These are phyloP conservation scores for Lactarius tabidus DNA, from an alignment of 768 basidiomycete species.

Conservation along the genomic window DNA sequence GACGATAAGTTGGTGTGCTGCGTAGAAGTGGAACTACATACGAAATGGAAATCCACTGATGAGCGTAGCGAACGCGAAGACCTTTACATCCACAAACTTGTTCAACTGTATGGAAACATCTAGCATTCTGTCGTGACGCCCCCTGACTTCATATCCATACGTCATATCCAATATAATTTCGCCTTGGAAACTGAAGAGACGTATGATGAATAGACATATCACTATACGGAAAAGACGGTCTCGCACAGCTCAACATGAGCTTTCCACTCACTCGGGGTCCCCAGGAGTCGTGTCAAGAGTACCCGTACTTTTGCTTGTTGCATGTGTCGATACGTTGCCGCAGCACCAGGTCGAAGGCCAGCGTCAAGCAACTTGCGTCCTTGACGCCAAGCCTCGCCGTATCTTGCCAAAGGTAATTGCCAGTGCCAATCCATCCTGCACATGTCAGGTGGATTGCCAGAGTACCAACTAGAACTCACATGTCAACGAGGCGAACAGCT, in stretches of 20 bases:
- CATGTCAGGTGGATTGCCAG: too few species aligned
- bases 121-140: too few species aligned
- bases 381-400: not conserved
- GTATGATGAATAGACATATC: too few species aligned
- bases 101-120: not conserved
- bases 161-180: slow-evolving; percentile 4
- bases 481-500: not conserved
- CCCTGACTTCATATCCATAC: slow-evolving; percentile 13
- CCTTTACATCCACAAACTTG: not conserved
- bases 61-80: slow-evolving; percentile 2
- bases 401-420: too few species aligned
- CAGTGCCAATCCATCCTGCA: too few species aligned
- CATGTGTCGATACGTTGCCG: too few species aligned
- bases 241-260: too few species aligned
- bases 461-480: not conserved
- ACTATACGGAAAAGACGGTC: too few species aligned
- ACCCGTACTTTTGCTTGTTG: not conserved
- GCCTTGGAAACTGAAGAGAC: slow-evolving; percentile 5
- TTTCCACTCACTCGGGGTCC: not conserved
- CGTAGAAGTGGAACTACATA: not conserved
- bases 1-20: not conserved
- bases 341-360: too few species aligned
- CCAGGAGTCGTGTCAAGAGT: not conserved
- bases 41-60: slow-evolving; percentile 16
- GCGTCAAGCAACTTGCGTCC: too few species aligned